Evolutionary conservation across 176 grass and related monocot species (phyloP).

Genomic region (Phragmites australis): DNA sequence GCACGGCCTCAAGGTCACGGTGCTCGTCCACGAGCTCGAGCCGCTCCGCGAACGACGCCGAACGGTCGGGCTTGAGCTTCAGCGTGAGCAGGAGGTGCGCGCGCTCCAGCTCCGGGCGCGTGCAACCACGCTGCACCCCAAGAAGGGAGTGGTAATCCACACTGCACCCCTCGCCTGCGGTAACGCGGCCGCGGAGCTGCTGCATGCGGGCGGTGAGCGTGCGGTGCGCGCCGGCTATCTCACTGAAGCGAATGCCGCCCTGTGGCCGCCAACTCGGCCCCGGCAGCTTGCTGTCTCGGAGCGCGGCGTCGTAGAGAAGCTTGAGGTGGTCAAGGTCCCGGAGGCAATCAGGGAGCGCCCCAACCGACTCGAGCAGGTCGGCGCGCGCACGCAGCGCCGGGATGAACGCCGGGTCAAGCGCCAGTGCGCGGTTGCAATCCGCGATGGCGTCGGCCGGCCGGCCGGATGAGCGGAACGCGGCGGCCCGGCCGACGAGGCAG

Average conservation of each 20-base stretch:
- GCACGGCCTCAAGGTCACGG: constrained; percentile 72
- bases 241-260: constrained; percentile 60
- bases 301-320: constrained; percentile 84
- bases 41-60: constrained; percentile 69
- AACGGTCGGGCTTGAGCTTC: constrained; percentile 84
- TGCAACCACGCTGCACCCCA: constrained; percentile 59
- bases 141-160: constrained; percentile 80
- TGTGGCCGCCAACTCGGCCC: constrained; percentile 57
- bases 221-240: constrained; percentile 65
- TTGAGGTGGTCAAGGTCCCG: constrained; percentile 94
- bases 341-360: constrained; percentile 64
- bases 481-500: constrained; percentile 77
- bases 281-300: constrained; percentile 79
- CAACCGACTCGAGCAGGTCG: constrained; percentile 60
- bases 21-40: constrained; percentile 87
- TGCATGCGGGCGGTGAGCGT: constrained; percentile 63
- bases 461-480: constrained; percentile 56
- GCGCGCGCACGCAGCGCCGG: constrained; percentile 85
- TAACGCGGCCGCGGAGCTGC: constrained; percentile 53
- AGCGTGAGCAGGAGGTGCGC: constrained; percentile 79
- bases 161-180: constrained; percentile 52
- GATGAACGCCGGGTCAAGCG: constrained; percentile 83
- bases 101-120: constrained; percentile 66
- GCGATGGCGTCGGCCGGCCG: constrained; percentile 71
- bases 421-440: constrained; percentile 86